Evolutionary conservation across 1,139 yeast genomes (phyloP).

Genomic region (Scheffersomyces illinoinensis): DNA sequence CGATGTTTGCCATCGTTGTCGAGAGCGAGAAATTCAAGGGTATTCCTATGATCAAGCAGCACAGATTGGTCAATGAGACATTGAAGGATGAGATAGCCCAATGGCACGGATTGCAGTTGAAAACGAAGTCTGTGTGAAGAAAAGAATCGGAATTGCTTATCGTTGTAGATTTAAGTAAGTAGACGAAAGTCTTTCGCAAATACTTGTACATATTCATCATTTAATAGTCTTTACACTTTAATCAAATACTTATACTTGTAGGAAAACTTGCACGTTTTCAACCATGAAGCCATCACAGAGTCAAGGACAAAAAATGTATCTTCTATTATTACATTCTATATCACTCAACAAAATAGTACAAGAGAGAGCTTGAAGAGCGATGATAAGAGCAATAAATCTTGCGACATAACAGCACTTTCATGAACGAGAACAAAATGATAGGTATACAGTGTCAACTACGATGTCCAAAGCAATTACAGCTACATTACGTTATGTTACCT

Average conservation of each 20-base stretch:
- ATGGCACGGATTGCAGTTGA: conserved; percentile 94
- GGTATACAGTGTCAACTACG: background rate
- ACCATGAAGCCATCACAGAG: background rate
- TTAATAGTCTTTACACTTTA: background rate
- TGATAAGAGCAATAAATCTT: too few relatives aligned
- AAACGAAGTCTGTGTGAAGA: conserved; percentile 55
- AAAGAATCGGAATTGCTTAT: background rate
- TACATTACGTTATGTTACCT: background rate
- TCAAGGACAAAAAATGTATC: background rate
- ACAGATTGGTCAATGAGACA: conserved; percentile 78
- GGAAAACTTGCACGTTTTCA: background rate
- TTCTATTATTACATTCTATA: too few relatives aligned
- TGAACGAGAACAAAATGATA: too few relatives aligned
- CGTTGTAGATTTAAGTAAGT: background rate
- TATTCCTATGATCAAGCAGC: conserved; percentile 84
- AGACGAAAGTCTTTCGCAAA: background rate
- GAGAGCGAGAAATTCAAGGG: conserved; percentile 78
- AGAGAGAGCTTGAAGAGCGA: too few relatives aligned
- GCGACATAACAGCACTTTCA: too few relatives aligned
- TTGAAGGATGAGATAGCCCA: conserved; percentile 81
- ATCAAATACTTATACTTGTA: background rate
- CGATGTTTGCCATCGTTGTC: conserved; percentile 89
- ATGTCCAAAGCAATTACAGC: background rate
- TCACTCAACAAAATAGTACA: too few relatives aligned
- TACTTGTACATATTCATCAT: background rate